Base-by-base conservation (phyloP, 75 land plant genomes). In the Cunninghamia lanceolata region DNA sequence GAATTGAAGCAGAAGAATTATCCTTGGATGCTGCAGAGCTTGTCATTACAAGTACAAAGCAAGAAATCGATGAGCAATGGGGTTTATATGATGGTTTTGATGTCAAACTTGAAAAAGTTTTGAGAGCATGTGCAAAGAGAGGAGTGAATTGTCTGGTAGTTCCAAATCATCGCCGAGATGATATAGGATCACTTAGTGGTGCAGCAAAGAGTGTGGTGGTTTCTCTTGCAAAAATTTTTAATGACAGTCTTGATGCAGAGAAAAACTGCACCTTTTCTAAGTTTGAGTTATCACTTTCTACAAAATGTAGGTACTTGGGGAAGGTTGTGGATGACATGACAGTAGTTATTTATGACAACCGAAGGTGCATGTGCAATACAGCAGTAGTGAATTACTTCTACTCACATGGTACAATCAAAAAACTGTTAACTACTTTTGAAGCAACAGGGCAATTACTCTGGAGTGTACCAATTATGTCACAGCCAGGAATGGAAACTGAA, bases 371-470 rank as follows among this genome's bases (percentile, higher is more conserved):
- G 36, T 96, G 99, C 90, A 92, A 96, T 79, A 87, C 97, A 54
- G 88, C 92, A 15, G 84, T 96, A 87, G 91, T 98, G 43, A 98
- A 98, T 87, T 87, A 90, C 68, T 94, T 98, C 28, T 95, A 91
- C 93, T 97, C 92, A 5, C 91, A 93, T 90, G 99, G 99, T 39
- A 91, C 94, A 19, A 89, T 98, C 40, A 90, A 95, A 88, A 91
- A 93, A 82, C 90, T 98, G 8, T 68, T 98, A 52, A 92, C 93
- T 16, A 98, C 99, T 30, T 98, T 95, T 90, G 96, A 92, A 84
- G 99, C 96, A 54, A 96, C 99, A 21, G 97, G 99, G 87, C 96
- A 96, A 89, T 89, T 98, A 83, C 87, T 98, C 13, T 96, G 99
- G 99, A 91, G 94, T 1, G 56, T 93, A 50, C 92, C 93, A 66